Percentiles rank a stretch among this genome's conserved stretches.
phyloP scores from a whole-genome alignment of 768 basidiomycete species.

The Leucogyrophana mollusca region DNA sequence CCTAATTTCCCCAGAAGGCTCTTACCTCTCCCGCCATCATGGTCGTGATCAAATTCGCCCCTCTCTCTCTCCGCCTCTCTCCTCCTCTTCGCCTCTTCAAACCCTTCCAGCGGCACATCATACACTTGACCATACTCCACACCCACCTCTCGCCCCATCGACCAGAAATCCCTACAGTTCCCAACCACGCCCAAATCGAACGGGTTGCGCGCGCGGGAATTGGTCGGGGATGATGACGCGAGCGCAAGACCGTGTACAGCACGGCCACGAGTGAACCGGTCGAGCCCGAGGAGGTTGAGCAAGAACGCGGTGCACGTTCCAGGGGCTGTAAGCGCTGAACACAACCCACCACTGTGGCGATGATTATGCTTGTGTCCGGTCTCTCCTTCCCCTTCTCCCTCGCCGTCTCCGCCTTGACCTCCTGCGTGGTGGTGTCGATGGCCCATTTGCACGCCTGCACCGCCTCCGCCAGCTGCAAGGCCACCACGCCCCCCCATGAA shows the following conservation, averaged over 20 bases:
- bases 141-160: slow-evolving; percentile 76
- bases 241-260: slow-evolving; percentile 84
- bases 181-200: slow-evolving; percentile 79
- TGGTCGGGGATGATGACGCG: slow-evolving; percentile 35
- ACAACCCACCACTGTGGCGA: slow-evolving; percentile 34
- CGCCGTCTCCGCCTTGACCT: slow-evolving; percentile 49
- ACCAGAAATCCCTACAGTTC: slow-evolving; percentile 97
- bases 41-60: slow-evolving; percentile 46
- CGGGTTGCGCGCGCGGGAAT: slow-evolving; percentile 76
- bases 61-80: slow-evolving; percentile 47
- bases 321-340: slow-evolving; percentile 30
- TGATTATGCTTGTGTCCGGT: slow-evolving; percentile 48
- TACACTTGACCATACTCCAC: slow-evolving; percentile 90
- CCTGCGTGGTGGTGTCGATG: slow-evolving; percentile 55
- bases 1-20: slow-evolving; percentile 33
- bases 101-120: slow-evolving; percentile 86
- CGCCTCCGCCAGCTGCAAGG: slow-evolving; percentile 53
- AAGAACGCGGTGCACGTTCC: slow-evolving; percentile 57
- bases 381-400: slow-evolving; percentile 31
- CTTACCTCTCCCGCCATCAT: slow-evolving; percentile 37
- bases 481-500: slow-evolving; percentile 94
- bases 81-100: slow-evolving; percentile 66
- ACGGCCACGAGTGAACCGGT: slow-evolving; percentile 89
- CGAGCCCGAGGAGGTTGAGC: slow-evolving; percentile 89
- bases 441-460: slow-evolving; percentile 72